A percentile compares a stretch with the other conserved stretches of the same genome.
phyloP scores from a whole-genome alignment of 106 monocot species.

The Apostasia shenzhenica region DNA sequence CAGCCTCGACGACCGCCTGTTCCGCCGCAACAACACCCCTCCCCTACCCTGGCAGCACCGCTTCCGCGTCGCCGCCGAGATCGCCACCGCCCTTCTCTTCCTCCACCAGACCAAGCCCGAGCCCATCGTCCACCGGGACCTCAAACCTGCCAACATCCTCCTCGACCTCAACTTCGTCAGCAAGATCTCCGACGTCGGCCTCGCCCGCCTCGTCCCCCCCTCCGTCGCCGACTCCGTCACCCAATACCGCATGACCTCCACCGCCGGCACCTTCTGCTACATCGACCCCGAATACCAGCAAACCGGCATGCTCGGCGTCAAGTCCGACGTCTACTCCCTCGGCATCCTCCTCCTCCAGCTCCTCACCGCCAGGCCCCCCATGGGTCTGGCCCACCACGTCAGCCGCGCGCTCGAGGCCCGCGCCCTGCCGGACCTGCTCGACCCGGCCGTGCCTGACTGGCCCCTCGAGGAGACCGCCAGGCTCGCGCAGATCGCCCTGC shows the following conservation, averaged over 20 bases:
- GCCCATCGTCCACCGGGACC: constrained; percentile 28
- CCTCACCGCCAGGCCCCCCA: constrained; percentile 49
- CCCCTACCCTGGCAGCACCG: constrained; percentile 20
- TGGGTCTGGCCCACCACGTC: constrained; percentile 52
- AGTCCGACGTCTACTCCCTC: constrained; percentile 27
- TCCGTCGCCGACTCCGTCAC: constrained; percentile 20
- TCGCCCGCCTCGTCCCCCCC: constrained; percentile 25
- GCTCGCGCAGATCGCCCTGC: constrained; percentile 28
- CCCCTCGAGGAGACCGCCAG: constrained; percentile 42
- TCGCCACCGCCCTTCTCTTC: constrained; percentile 25
- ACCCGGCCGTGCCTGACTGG: constrained; percentile 48
- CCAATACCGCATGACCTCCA: constrained; percentile 23
- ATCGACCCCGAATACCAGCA: constrained; percentile 20
- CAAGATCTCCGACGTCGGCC: constrained; percentile 32
- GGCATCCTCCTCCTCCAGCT: constrained; percentile 29
- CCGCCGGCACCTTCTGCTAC: constrained; percentile 29
- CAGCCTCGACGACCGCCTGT: constrained; percentile 27
- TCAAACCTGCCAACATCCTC: constrained; percentile 29
- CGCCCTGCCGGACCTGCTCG: constrained; percentile 31
- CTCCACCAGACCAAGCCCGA: constrained; percentile 37
- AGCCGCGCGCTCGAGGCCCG: constrained; percentile 39
- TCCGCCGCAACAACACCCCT: constrained; percentile 13
- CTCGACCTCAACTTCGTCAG: constrained; percentile 20
- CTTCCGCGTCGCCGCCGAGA: constrained; percentile 31
- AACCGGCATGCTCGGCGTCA: constrained; percentile 23